phyloP scores from a whole-genome alignment of 805 yeast genomes.

The Ogataea zsoltii region DNA sequence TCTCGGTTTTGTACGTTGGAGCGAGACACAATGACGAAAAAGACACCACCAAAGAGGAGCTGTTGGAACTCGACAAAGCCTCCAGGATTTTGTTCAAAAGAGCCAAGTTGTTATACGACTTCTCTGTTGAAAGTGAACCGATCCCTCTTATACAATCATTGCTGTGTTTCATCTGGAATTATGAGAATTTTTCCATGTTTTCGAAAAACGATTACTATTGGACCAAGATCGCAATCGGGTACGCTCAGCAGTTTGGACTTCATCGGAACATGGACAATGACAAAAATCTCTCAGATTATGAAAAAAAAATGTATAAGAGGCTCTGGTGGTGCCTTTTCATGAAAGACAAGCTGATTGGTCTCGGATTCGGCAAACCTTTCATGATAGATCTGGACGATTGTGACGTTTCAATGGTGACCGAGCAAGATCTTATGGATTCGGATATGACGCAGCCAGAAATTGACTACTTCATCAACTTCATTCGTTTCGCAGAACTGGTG shows the following conservation, averaged over 20 bases:
- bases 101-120: constrained; percentile 65
- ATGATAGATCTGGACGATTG: constrained; percentile 70
- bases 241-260: constrained; percentile 77
- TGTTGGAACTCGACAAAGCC: constrained; percentile 47
- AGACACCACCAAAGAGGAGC: constrained; percentile 47
- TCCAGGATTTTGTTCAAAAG: constrained; percentile 37
- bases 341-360: constrained; percentile 67
- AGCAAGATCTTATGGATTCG: constrained; percentile 64
- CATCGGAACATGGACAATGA: constrained; percentile 46
- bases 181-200: constrained; percentile 27
- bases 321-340: constrained; percentile 75
- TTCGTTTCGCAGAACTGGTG: constrained; percentile 68
- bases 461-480: constrained; percentile 58
- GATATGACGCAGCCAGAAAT: constrained; percentile 51
- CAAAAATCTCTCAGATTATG: constrained; percentile 16
- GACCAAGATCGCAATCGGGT: constrained; percentile 67
- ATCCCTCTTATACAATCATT: constrained; percentile 62
- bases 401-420: constrained; percentile 69
- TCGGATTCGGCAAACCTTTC: constrained; percentile 74
- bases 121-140: constrained; percentile 68
- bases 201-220: constrained; percentile 71
- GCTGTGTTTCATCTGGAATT: constrained; percentile 26
- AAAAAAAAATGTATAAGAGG: constrained; percentile 26
- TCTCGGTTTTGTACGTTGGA: constrained; percentile 68
- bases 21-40: constrained; percentile 60